Conservation (phyloP, 495 filamentous ascomycete genomes). For the Xylaria venustula region DNA sequence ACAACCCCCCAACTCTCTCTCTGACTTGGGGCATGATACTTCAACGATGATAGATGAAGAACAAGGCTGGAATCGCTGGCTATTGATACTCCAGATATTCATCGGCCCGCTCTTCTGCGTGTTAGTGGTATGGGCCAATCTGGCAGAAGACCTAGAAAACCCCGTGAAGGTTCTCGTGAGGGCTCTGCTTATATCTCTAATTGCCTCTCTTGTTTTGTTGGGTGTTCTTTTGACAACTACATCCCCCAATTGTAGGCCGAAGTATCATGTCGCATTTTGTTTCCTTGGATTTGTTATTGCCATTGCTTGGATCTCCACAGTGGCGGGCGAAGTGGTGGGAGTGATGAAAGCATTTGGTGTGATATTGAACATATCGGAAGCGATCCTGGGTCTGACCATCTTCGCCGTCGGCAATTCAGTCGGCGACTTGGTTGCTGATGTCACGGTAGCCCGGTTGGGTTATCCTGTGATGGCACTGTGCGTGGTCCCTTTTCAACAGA, state of each 20-base stretch:
- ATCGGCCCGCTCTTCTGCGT: conserved; percentile 83
- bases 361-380: conserved; percentile 90
- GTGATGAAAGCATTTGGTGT: conserved; percentile 93
- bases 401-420: conserved; percentile 97
- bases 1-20: conserved; percentile 22
- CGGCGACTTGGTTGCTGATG: conserved; percentile 90
- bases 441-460: conserved; percentile 88
- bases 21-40: conserved; percentile 22
- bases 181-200: conserved; percentile 65
- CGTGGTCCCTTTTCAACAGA: conserved; percentile 22
- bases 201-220: conserved; percentile 66
- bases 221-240: conserved; percentile 63
- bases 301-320: conserved; percentile 94
- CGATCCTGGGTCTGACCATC: conserved; percentile 90
- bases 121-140: conserved; percentile 72
- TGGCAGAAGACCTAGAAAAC: conserved; percentile 48
- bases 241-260: conserved; percentile 53
- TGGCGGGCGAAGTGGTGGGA: conserved; percentile 94
- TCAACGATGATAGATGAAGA: conserved; percentile 25
- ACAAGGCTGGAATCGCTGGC: conserved; percentile 84
- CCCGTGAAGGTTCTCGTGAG: conserved; percentile 48
- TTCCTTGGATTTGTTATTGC: conserved; percentile 88
- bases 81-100: conserved; percentile 80
- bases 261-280: conserved; percentile 73
- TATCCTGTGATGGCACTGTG: conserved; percentile 95